Evolutionary conservation across 345 rosid genomes (phyloP), one percentile per base, ranked within the genome.

Genomic region (Gossypium raimondii): DNA sequence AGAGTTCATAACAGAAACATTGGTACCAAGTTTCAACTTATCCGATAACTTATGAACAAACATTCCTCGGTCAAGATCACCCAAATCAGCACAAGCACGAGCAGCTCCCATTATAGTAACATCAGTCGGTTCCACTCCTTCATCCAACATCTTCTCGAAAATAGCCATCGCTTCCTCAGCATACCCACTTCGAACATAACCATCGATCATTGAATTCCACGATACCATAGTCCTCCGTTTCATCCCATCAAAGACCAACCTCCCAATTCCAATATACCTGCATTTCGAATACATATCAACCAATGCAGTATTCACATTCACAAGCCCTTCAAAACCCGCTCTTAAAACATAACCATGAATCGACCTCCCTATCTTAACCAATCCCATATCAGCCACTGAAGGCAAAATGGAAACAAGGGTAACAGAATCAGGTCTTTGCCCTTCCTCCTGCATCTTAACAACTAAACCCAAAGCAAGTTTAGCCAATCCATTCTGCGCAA

Each of bases 201-300:
- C 94, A 62, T 88, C 88, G 70, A 94, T 88, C 97, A 94, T 85
- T 1, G 98, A 90, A 81, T 94, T 94, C 98, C 98, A 93, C 0
- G 92, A 86, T 63, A 89, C 98, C 58, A 85, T 87, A 72, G 85
- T 89, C 82, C 75, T 84, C 4, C 73, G 74, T 25, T 78, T 77
- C 88, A 91, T 86, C 69, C 82, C 75, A 79, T 90, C 86, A 67
- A 93, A 93, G 57, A 92, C 73, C 68, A 72, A 71, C 38, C 88
- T 70, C 67, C 97, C 92, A 77, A 70, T 79, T 34, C 68, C 71
- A 68, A 91, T 77, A 67, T 69, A 71, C 70, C 89, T 87, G 73
- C 97, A 92, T 75, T 92, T 87, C 0, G 94, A 84, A 70, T 92
- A 94, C 93, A 94, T 86, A 60, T 90, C 90, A 78, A 90, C 76